phyloP scores from a whole-genome alignment of 2,329 filamentous ascomycete species.

The Neonectria neomacrospora region DNA sequence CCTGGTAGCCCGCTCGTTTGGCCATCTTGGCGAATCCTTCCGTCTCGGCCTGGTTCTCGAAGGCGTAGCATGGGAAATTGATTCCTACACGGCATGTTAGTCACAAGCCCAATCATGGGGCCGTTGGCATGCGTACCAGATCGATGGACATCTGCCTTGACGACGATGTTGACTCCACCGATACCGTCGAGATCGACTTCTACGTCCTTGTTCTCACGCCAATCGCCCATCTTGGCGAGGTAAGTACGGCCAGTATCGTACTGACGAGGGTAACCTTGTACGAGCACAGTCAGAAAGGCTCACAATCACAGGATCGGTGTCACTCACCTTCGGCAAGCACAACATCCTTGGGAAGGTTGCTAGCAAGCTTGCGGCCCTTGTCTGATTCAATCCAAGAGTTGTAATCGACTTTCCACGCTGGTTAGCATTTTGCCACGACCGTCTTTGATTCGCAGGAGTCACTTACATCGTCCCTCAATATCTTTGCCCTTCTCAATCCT shows the following conservation, averaged over 20 bases:
- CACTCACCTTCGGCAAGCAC: conserved; percentile 86
- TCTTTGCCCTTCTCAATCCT: conserved; percentile 83
- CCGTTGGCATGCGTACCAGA: conserved; percentile 70
- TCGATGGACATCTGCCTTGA: conserved; percentile 97
- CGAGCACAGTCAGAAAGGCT: conserved; percentile 27
- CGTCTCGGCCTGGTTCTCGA: conserved; percentile 98
- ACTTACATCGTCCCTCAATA: conserved; percentile 93
- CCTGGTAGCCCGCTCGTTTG: conserved; percentile 91
- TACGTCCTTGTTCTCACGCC: conserved; percentile 89
- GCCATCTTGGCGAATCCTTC: conserved; percentile 99
- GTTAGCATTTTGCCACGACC: conserved; percentile 26
- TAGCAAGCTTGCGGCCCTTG: conserved; percentile 79
- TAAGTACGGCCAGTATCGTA: conserved; percentile 90
- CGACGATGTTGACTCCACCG: conserved; percentile 95
- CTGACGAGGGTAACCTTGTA: conserved; percentile 82
- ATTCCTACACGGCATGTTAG: conserved; percentile 71
- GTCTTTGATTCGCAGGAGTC: background rate
- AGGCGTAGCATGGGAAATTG: conserved; percentile 96
- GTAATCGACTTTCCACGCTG: conserved; percentile 79
- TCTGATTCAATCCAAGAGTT: conserved; percentile 98
- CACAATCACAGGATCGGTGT: background rate
- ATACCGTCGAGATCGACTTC: conserved; percentile 95
- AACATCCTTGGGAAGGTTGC: conserved; percentile 79
- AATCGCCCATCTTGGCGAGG: conserved; percentile 92
- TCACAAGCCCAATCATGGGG: background rate